A percentile compares a stretch with the other conserved stretches of the same genome.
These are phyloP conservation scores for Pseudogymnoascus verrucosus DNA, from an alignment of 2,329 filamentous ascomycete species.

Conservation along the genomic window DNA sequence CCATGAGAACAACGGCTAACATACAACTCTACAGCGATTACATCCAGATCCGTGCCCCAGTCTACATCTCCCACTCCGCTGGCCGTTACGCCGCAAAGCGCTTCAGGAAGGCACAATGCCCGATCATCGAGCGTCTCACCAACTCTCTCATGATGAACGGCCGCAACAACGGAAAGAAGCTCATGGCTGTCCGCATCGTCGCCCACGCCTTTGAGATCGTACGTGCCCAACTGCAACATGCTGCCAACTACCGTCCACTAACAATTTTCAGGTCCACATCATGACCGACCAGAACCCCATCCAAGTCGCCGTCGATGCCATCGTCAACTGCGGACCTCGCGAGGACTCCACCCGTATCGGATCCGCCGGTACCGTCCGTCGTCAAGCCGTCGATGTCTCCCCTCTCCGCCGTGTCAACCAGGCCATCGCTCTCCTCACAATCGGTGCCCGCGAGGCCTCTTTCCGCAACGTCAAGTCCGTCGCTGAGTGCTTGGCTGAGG, in stretches of 20 bases:
- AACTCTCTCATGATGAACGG: constrained; percentile 99
- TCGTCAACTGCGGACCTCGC: constrained; percentile 99
- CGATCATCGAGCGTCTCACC: constrained; percentile 99
- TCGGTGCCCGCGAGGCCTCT: constrained; percentile 94
- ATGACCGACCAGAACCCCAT: constrained; percentile 99
- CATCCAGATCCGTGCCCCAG: constrained; percentile 97
- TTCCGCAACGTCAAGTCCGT: constrained; percentile 99
- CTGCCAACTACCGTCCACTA: constrained; percentile 15
- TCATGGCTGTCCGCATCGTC: constrained; percentile 99
- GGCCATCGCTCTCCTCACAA: constrained; percentile 97
- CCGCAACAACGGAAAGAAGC: constrained; percentile 99
- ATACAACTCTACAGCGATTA: constrained; percentile 67
- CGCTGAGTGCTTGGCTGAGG: constrained; percentile 98
- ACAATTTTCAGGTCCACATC: constrained; percentile 76
- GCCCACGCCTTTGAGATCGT: constrained; percentile 99
- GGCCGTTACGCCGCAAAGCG: constrained; percentile 98
- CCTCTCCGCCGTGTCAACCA: constrained; percentile 99
- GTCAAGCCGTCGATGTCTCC: constrained; percentile 99
- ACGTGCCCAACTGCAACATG: constrained; percentile 39
- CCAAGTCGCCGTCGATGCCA: constrained; percentile 98
- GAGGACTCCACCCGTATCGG: constrained; percentile 99
- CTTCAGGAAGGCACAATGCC: constrained; percentile 99
- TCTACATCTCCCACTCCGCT: constrained; percentile 98
- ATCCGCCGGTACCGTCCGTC: constrained; percentile 98
- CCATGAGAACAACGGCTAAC: constrained; percentile 23